These are phyloP conservation scores for Albophoma yamanashiensis DNA, from an alignment of 2,329 filamentous ascomycete species.

Conservation along the genomic window DNA sequence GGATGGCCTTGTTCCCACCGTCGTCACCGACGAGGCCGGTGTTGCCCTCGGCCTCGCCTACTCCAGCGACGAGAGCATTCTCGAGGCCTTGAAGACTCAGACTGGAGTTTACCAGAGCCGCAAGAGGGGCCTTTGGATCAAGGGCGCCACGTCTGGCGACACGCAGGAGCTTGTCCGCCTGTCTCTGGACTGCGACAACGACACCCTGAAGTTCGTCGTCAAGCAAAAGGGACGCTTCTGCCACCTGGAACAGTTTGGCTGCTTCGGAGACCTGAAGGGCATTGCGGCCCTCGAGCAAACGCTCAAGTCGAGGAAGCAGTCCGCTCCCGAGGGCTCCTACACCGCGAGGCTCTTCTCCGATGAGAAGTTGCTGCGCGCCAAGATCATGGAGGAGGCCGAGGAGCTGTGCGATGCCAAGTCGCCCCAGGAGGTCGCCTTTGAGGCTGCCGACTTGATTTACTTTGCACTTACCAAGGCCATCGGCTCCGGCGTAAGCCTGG, in stretches of 20 bases:
- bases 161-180: constrained; percentile 81
- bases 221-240: constrained; percentile 90
- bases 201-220: constrained; percentile 84
- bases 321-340: constrained; percentile 83
- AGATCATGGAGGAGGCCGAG: constrained; percentile 97
- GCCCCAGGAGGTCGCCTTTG: constrained; percentile 78
- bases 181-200: constrained; percentile 84
- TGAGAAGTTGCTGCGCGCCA: constrained; percentile 77
- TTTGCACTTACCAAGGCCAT: constrained; percentile 89
- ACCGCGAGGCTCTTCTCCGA: constrained; percentile 90
- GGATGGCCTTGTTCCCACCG: constrained; percentile 78
- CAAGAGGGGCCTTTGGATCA: constrained; percentile 93
- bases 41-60: constrained; percentile 84
- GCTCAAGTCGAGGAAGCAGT: constrained; percentile 66
- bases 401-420: constrained; percentile 83
- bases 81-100: constrained; percentile 70
- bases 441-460: constrained; percentile 91
- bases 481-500: constrained; percentile 70
- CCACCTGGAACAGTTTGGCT: constrained; percentile 83
- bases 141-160: constrained; percentile 89
- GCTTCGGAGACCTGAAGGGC: constrained; percentile 78
- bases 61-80: constrained; percentile 83
- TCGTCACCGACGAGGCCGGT: constrained; percentile 83
- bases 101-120: constrained; percentile 89
- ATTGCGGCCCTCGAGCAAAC: constrained; percentile 82